Evolutionary conservation across 177 flowering plant genomes (phyloP), one percentile per base, ranked within the genome.

Genomic region (Vitis hybrid): DNA sequence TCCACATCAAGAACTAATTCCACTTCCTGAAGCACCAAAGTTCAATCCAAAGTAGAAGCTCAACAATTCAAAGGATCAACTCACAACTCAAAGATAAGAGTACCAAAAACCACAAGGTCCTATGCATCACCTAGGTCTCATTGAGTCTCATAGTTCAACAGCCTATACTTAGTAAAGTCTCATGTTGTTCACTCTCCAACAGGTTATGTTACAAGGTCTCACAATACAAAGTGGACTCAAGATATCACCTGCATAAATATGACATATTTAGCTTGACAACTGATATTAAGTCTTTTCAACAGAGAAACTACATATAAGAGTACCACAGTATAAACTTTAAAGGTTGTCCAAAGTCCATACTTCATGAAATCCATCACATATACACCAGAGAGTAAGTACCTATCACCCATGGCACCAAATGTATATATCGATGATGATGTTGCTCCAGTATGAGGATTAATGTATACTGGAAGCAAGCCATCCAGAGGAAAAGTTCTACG

Each of bases 351-450:
- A 14, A 51, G 55, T 13, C 9, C 55, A 51, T 39, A 39, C 45
- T 39, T 5, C 45, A 39, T 39, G 45, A 1, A 5, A 39, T 51
- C 13, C 14, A 1, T 51, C 15, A 51, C 6, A 51, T 14, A 51
- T 51, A 14, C 13, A 3, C n/a, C 13, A 3, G 9, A 51, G 55
- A 11, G 55, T 11, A 11, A 51, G 15, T 51, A 51, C 55, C 55
- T 51, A 51, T 51, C 55, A 51, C 55, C 55, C 55, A 51, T 51
- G n/a, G 55, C 55, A 51, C 55, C 55, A 51, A 51, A 51, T 51
- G 55, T 51, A 14, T 11, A 11, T 51, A 14, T 51, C 0, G 55
- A 11, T 11, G 13, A 51, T 51, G 55, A 11, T 51, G 55, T 51
- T 51, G 55, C 15, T 14, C 55, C 55, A 14, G 55, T 51, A 14